A percentile compares a stretch with the other conserved stretches of the same genome.
Conservation (phyloP, 805 yeast genomes). For the Metschnikowia cubensis region DNA sequence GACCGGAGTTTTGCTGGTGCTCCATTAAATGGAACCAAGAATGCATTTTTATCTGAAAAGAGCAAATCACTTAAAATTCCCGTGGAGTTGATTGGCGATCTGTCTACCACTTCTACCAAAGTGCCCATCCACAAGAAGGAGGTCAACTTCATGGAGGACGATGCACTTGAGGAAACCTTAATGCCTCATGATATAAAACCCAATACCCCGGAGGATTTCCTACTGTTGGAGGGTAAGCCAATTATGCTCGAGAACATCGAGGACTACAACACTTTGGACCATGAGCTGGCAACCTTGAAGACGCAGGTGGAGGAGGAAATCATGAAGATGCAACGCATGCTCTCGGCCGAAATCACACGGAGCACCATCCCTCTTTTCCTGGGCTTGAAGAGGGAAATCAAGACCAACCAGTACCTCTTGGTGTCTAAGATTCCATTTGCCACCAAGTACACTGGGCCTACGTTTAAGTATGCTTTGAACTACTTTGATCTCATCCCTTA, state of each 20-base stretch:
- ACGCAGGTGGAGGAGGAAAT: conserved; percentile 26
- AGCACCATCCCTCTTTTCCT: conserved; percentile 20
- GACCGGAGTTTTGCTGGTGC: conserved; percentile 37
- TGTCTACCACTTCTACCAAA: conserved; percentile 26
- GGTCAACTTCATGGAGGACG: conserved; percentile 29
- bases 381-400: conserved; percentile 16
- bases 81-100: conserved; percentile 37
- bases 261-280: conserved; percentile 22
- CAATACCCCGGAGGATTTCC: conserved; percentile 10
- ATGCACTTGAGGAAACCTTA: conserved; percentile 15
- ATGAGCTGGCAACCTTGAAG: conserved; percentile 17
- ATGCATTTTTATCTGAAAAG: conserved; percentile 16
- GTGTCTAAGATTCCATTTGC: conserved; percentile 13
- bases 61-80: conserved; percentile 22
- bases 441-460: conserved; percentile 15
- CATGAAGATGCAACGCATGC: conserved; percentile 23
- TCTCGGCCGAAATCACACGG: conserved; percentile 23
- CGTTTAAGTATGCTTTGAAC: conserved; percentile 27
- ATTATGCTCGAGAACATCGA: conserved; percentile 26
- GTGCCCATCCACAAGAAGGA: conserved; percentile 34
- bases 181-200: conserved; percentile 18
- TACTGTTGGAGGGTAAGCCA: conserved; percentile 19
- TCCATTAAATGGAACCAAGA: conserved; percentile 29
- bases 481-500: conserved; percentile 35
- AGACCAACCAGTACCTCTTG: conserved; percentile 28